Evolutionary conservation across 805 yeast species (phyloP), one percentile per base, ranked within the genome.

Genomic region (Hemisphaericaspora nanyangensis): DNA sequence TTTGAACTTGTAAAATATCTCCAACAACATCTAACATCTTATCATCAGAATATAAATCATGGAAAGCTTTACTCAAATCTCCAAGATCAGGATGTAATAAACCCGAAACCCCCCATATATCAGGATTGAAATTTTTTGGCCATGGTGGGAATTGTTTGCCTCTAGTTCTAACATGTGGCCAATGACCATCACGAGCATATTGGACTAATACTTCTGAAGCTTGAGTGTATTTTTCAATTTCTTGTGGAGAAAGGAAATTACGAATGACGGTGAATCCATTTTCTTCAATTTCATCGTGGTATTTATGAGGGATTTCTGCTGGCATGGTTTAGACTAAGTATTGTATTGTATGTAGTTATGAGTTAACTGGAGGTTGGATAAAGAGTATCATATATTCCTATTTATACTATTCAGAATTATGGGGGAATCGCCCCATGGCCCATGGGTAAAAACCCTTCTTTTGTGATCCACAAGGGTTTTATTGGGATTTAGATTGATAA

Each of bases 101-200:
- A 6, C 74, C 74, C 4, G 70, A 54, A 7, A 74, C 60, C 0
- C 79, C 79, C 79, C 79, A 74, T 40, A 74, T 73, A 43, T 74
- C 78, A 3, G 77, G 77, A 38, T 65, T 63, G 47, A 63, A 69
- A 40, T 70, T 68, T 38, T 57, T 58, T 13, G 77, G 77, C 79
- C 79, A 74, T n/a, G 79, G 79, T 6, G 79, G 79, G 47, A 74
- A 74, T 48, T 74, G 79, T 44, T 74, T 74, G 6, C 77, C 78
- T 33, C 69, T 53, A 3, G 77, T 70, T 44, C 79, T 60, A 12
- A 73, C 76, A 35, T 65, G 58, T 12, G 68, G 59, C 79, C 78
- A 74, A 15, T 67, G 56, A 3, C 79, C 79, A 4, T 54, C 61
- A 31, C 79, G 54, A 13, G 77, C 76, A 22, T 57, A 46, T 29